Evolutionary conservation across 2,329 filamentous ascomycete genomes (phyloP).

Genomic region (Fusarium armeniacum): DNA sequence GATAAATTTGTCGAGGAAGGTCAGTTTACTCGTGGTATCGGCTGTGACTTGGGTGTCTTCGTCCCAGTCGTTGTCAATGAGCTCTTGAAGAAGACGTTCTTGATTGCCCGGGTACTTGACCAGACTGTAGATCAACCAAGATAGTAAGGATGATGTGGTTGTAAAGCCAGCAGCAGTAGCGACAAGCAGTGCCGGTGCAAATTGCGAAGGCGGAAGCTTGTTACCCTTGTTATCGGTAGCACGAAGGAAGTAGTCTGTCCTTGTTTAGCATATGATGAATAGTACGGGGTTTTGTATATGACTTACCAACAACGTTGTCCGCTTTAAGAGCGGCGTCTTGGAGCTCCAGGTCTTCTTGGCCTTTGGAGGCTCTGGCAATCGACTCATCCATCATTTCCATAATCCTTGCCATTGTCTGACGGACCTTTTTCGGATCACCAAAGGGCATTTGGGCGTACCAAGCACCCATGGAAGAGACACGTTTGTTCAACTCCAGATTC

Average conservation of each 20-base stretch:
- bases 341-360: slow-evolving; percentile 56
- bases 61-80: slow-evolving; percentile 63
- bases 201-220: slow-evolving; percentile 59
- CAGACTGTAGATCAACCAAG: slow-evolving; percentile 69
- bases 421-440: slow-evolving; percentile 65
- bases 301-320: slow-evolving; percentile 53
- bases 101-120: slow-evolving; percentile 68
- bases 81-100: slow-evolving; percentile 69
- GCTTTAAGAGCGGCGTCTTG: slow-evolving; percentile 66
- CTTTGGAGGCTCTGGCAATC: slow-evolving; percentile 55
- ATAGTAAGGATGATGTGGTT: slow-evolving; percentile 70
- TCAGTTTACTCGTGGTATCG: slow-evolving; percentile 62
- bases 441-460: slow-evolving; percentile 72
- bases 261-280: background rate
- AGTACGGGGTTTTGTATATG: accelerated
- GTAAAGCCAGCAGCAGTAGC: slow-evolving; percentile 71
- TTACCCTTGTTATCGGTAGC: slow-evolving; percentile 68
- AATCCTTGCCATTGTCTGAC: slow-evolving; percentile 53
- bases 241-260: slow-evolving; percentile 65
- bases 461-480: slow-evolving; percentile 64
- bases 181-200: slow-evolving; percentile 59
- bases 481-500: slow-evolving; percentile 69
- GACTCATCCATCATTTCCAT: slow-evolving; percentile 56
- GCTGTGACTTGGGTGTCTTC: slow-evolving; percentile 61
- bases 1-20: slow-evolving; percentile 69